Base-by-base conservation (phyloP, 345 rosid species). In the Pistacia integerrima region DNA sequence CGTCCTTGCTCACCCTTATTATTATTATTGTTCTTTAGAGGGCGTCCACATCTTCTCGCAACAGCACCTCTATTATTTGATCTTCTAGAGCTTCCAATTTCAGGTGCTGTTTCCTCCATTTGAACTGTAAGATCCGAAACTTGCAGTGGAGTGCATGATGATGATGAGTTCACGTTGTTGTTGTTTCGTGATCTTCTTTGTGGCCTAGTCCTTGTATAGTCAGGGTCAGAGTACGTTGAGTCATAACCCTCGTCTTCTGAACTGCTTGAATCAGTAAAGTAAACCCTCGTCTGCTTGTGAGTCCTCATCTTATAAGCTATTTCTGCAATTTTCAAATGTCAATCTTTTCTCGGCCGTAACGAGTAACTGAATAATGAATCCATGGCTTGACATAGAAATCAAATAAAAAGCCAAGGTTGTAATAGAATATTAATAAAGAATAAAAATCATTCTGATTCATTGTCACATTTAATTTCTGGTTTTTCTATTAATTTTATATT, bases 221-320 rank as follows among this genome's bases (percentile, higher is more conserved):
- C 76, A 56, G 76, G 79, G 56, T 74, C 72, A 4, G 72, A 66
- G 16, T 41, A 9, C 0, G 11, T 55, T 1, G 74, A 73, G 46
- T 79, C 78, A 14, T 64, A 64, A 64, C 52, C 44, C 11, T 55
- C 69, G 1, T 49, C 56, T 17, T 4, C 61, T 5, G 66, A 57
- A 28, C 62, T 58, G 36, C 20, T 48, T 54, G 62, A 51, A 14
- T 16, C 9, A 36, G 16, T 20, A 10, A 35, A 12, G 0, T 4
- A 55, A 9, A 28, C 14, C 4, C 11, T 17, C 17, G 25, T 55
- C 18, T 77, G 59, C 25, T 46, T 69, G 14, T 75, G 74, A 8
- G 28, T 1, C 49, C 71, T 69, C 18, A 74, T 69, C 10, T 54
- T 35, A 16, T 59, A 73, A 8, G 75, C 38, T 78, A 79, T 78